These are phyloP conservation scores for Chrysanthemum lavandulifolium DNA, from an alignment of 129 eudicot genomes.

Conservation along the genomic window DNA sequence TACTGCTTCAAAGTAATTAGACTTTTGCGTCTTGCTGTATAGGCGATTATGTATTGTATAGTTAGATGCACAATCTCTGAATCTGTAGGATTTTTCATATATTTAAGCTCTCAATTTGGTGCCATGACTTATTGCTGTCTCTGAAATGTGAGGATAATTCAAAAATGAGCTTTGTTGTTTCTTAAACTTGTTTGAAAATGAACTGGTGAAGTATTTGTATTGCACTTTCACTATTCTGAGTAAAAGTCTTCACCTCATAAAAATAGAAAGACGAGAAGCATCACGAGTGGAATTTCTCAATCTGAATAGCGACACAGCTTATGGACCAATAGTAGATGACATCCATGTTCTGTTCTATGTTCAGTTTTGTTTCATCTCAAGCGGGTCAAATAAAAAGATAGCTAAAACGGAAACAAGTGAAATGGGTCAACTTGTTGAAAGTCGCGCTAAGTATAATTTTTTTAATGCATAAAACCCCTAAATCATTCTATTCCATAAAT, in stretches of 20 bases:
- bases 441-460: too few relatives aligned
- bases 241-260: too few relatives aligned
- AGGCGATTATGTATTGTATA: not conserved
- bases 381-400: too few relatives aligned
- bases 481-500: too few relatives aligned
- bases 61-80: not conserved
- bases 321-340: too few relatives aligned
- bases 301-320: too few relatives aligned
- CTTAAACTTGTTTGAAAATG: not conserved
- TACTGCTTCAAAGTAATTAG: not conserved
- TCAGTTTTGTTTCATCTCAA: too few relatives aligned
- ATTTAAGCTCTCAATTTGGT: not conserved
- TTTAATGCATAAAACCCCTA: not conserved
- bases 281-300: too few relatives aligned
- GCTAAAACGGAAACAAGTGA: too few relatives aligned
- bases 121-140: not conserved
- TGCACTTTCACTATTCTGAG: not conserved
- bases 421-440: too few relatives aligned
- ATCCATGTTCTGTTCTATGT: too few relatives aligned
- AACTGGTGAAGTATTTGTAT: not conserved
- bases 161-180: not conserved
- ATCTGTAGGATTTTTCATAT: not conserved
- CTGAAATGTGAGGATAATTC: not conserved
- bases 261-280: not conserved
- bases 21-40: not conserved